Conservation (phyloP, 192 early-diverging fungal genomes). For the Martensiomyces pterosporus region DNA sequence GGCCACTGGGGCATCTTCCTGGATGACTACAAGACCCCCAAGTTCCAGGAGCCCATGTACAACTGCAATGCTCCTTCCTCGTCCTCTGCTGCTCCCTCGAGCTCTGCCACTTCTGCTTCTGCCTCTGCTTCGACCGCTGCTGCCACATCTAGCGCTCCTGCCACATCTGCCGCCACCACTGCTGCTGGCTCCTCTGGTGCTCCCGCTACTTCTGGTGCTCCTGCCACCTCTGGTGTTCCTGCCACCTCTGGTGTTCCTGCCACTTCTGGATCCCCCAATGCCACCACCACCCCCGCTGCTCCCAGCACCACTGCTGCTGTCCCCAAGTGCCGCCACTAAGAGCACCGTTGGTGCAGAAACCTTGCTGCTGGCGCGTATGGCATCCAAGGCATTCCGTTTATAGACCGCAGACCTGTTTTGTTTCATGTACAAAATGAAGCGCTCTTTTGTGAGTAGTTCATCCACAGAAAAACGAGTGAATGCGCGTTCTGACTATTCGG, state of each 20-base stretch:
- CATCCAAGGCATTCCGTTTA: no score
- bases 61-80: neutral
- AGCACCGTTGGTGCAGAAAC: no score
- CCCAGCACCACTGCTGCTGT: neutral
- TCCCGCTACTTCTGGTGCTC: neutral
- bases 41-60: constrained; percentile 30
- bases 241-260: neutral
- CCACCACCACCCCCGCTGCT: neutral
- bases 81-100: neutral
- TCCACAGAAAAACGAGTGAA: no score
- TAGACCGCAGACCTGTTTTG: no score
- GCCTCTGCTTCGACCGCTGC: neutral
- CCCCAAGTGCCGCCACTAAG: neutral
- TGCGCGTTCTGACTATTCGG: no score
- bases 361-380: no score
- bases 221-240: neutral
- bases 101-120: no score
- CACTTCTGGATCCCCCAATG: neutral
- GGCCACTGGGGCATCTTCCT: constrained; percentile 34
- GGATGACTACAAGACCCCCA: constrained; percentile 27
- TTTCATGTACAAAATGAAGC: no score
- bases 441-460: no score
- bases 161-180: neutral
- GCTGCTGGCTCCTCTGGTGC: neutral
- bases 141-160: neutral